Evolutionary conservation across 2,329 filamentous ascomycete genomes (phyloP).

Genomic region (Pseudogymnoascus sp.): DNA sequence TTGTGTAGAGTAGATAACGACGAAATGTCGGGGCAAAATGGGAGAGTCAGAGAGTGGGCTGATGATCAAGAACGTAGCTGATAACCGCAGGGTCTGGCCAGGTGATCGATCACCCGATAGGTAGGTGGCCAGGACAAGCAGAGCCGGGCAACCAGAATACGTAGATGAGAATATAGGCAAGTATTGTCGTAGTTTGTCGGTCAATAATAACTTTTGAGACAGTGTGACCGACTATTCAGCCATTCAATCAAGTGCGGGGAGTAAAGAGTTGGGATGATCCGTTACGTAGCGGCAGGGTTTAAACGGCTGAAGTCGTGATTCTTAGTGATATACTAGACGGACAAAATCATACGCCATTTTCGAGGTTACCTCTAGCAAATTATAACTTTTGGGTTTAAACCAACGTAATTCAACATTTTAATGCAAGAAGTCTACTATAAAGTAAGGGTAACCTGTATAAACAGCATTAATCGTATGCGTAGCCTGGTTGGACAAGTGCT

Average conservation of each 20-base stretch:
- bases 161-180: background rate
- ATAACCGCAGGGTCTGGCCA: background rate
- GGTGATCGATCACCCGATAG: constrained; percentile 1
- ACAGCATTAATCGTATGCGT: background rate
- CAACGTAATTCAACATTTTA: background rate
- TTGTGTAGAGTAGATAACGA: constrained; percentile 2
- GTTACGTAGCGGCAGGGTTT: background rate
- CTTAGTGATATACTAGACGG: background rate
- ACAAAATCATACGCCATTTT: background rate
- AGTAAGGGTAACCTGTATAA: background rate
- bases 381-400: background rate
- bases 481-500: background rate
- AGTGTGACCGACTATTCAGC: background rate
- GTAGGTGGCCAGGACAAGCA: background rate
- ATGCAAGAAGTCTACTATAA: background rate
- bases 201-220: constrained; percentile 2
- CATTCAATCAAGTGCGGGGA: background rate
- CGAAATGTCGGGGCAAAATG: background rate
- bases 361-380: background rate
- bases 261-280: background rate
- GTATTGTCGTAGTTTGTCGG: background rate
- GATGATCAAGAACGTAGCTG: background rate
- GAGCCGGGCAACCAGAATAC: background rate
- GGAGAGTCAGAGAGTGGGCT: background rate
- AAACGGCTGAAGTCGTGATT: background rate